A percentile compares a stretch with the other conserved stretches of the same genome.
These are phyloP conservation scores for Fraxinus anomala DNA, from an alignment of 257 asterid species.

Conservation along the genomic window DNA sequence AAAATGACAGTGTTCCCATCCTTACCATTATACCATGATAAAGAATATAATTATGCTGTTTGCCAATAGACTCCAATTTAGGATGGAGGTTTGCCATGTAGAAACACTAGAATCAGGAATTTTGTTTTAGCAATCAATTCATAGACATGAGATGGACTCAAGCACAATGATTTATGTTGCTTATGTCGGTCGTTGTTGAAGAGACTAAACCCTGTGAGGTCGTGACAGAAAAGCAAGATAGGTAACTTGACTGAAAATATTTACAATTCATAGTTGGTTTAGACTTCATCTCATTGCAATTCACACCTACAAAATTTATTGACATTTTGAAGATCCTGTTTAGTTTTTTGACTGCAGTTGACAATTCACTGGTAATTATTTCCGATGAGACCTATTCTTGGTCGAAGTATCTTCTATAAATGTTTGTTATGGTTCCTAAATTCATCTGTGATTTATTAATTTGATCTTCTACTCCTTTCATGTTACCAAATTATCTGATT, in stretches of 20 bases:
- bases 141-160: not conserved
- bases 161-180: not conserved
- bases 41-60: slow-evolving; percentile 8
- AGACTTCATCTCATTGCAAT: not conserved
- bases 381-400: not conserved
- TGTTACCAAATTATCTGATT: not conserved
- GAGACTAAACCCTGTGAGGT: not conserved
- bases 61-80: not conserved
- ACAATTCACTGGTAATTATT: not conserved
- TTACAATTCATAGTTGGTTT: not conserved
- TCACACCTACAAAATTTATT: not conserved
- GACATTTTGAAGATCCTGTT: not conserved
- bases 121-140: not conserved
- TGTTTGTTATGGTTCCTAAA: not conserved
- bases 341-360: not conserved
- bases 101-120: slow-evolving; percentile 9
- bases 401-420: not conserved
- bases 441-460: not conserved
- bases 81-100: slow-evolving; percentile 12
- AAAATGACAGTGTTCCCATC: not conserved
- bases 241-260: too few species aligned
- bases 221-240: not conserved
- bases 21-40: slow-evolving; percentile 10
- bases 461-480: not conserved
- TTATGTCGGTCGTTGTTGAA: not conserved